Base-by-base conservation (phyloP, 73 alveolate species). In the Paramecium sonneborni region DNA sequence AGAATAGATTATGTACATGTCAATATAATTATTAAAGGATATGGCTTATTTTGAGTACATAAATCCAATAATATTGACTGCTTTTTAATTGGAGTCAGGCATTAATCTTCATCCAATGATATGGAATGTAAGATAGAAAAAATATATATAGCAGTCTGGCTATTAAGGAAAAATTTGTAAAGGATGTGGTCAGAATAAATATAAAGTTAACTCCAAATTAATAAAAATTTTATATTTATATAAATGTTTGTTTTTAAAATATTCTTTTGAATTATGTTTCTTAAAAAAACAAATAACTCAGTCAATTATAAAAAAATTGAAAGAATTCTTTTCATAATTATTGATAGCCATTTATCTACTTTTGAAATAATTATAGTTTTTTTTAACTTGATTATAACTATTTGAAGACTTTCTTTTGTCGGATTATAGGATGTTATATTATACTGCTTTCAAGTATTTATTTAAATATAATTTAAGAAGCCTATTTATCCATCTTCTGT, bases 381-480 rank as follows among this genome's bases (percentile, higher is more conserved):
- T 79, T 24, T 79, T 76, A 79, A 79, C 90, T 79, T 20, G 76
- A 39, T 44, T 79, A 46, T 41, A 79, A 79, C 90, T 79, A 46
- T 43, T 41, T 1, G 90, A 79, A 23, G 90, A 79, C 24, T 79
- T 1, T 79, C 90, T 79, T 79, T 79, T 76, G 39, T 79, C 41
- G 2, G 90, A 79, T 39, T 41, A 79, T 74, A 21, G 56, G 37
- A 39, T 44, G 41, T 79, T 46, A 92, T 96, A 94, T 18, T 90
- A 85, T 3, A 97, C 94, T 5, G 98, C 98, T 15, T 84, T 92
- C 34, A n/a, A 95, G 95, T 34, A 97, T 91, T 85, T 97, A 95
- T 70, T 86, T 86, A 93, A 95, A 97, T 26, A 62, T 26, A 62
- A 20, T 32, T 32, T 26, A 23, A 26, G 84, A 43, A 30, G 84